Base-by-base conservation (phyloP, 441 rosid species). In the Pelargonium fulgidum region DNA sequence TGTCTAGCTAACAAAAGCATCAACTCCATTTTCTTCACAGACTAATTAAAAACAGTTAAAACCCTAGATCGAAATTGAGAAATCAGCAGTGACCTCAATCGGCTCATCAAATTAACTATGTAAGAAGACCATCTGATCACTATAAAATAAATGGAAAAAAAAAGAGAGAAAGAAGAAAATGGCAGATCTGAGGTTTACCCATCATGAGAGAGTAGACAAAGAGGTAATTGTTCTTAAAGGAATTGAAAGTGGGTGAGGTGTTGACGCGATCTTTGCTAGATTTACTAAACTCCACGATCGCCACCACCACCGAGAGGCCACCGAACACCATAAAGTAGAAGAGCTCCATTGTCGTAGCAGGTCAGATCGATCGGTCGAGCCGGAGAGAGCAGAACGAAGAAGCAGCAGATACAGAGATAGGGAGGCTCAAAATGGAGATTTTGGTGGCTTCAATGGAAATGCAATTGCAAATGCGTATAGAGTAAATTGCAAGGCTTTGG, bases 131-230 rank as follows among this genome's bases (percentile, higher is more conserved):
- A 39, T 39, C 42, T 39, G 9, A 39, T 39, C 8, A 39, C 42
- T 39, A 39, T 39, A 39, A 39, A 22, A 0, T 9, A 24, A 58
- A 19, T 7, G 3, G 1, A 0, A 19, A 10, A 58, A 56, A 56
- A 0, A 0, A 29, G 5, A 29, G 36, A 29, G 4, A 29, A 33
- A 33, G 36, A 29, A 2, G 10, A 17, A 19, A 58, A 58, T 58
- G 62, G 62, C 62, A 17, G 62, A 58, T 58, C 62, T 58, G 62
- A 58, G 24, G 36, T 7, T 62, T 80, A 89, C 92, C 92, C 96
- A 87, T 89, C 96, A 89, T 89, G 73, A 89, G 88, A 66, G 96
- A 89, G 83, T 87, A 89, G 69, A 86, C 92, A 39, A 89, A 11
- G 62, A 89, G 90, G 75, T 89, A 89, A 71, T 87, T 87, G 80